Evolutionary conservation across 208 protist species (phyloP), one percentile per base, ranked within the genome.

Genomic region (Wallacemonas sp.): DNA sequence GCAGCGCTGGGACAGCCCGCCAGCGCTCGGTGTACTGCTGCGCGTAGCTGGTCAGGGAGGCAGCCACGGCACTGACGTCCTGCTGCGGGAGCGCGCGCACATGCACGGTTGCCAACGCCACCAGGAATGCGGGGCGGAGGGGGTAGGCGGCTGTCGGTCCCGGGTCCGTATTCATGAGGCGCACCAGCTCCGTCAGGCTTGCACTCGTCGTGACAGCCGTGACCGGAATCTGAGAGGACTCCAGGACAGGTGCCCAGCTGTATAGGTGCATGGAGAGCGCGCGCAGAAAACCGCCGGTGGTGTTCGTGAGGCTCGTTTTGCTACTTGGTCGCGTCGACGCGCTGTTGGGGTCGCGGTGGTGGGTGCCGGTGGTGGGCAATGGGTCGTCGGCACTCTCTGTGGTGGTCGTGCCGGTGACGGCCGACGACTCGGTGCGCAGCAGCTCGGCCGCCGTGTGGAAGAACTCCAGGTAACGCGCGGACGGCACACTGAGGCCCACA

Each of bases 401-500:
- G 32, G 32, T 62, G 8, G 14, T n/a, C n/a, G n/a, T n/a, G n/a
- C n/a, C n/a, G n/a, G n/a, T n/a, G n/a, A n/a, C n/a, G n/a, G n/a
- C n/a, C n/a, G n/a, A n/a, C n/a, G n/a, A n/a, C n/a, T n/a, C n/a
- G n/a, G n/a, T n/a, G n/a, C n/a, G n/a, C n/a, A n/a, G 16, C 20
- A 18, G 55, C 45, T 18, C 25, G 26, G 11, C 12, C 26, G 31
- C 26, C 55, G 42, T 38, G 20, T 20, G 36, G 38, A 20, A 2
- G 5, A 64, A 22, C 23, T 64, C 57, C 23, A 45, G 41, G 7
- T 32, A 7, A 3, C 57, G 36, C 22, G 62, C 33, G 1, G 41
- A 57, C 18, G 38, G 38, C 12, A 50, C 36, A 65, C 72, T 74
- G 38, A 91, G 79, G 31, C 77, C 75, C 1, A 86, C 67, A 7